Percentiles rank a stretch among this genome's conserved stretches.
phyloP scores from a whole-genome alignment of 2,329 filamentous ascomycete species.

The Coniochaeta hoffmannii region DNA sequence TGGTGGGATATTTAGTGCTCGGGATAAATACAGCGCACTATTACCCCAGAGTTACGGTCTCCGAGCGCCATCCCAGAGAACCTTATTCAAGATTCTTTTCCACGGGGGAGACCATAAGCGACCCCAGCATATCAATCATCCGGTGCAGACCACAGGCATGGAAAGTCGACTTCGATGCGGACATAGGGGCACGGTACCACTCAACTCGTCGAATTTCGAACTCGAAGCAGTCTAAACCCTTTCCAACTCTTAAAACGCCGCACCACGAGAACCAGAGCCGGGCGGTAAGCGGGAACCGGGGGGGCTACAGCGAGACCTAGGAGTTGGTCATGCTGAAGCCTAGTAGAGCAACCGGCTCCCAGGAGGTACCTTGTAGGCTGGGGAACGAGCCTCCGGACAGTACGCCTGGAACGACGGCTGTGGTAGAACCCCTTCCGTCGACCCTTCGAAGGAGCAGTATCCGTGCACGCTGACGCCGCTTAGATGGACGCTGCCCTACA shows the following conservation, averaged over 20 bases:
- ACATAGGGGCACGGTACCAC: too few species aligned
- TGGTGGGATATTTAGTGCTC: background rate
- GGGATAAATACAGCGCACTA: background rate
- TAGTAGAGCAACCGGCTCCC: background rate
- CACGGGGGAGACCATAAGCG: background rate
- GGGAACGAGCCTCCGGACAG: background rate
- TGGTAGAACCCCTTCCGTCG: background rate
- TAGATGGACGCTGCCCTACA: background rate
- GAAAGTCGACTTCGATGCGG: too few species aligned
- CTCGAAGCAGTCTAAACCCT: background rate
- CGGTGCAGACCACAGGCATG: too few species aligned
- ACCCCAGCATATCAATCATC: too few species aligned
- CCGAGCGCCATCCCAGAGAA: too few species aligned
- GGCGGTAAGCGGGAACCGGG: background rate
- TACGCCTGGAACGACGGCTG: background rate
- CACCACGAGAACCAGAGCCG: background rate
- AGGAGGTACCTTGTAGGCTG: background rate
- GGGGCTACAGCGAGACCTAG: background rate
- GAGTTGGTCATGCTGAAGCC: background rate
- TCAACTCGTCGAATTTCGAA: background rate
- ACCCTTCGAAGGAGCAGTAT: background rate
- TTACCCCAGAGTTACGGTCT: background rate
- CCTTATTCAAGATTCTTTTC: background rate
- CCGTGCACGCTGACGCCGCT: background rate
- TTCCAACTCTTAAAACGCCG: background rate